Evolutionary conservation across 1,284 basidiomycete genomes (phyloP).

Genomic region (Irpex rosettiformis): DNA sequence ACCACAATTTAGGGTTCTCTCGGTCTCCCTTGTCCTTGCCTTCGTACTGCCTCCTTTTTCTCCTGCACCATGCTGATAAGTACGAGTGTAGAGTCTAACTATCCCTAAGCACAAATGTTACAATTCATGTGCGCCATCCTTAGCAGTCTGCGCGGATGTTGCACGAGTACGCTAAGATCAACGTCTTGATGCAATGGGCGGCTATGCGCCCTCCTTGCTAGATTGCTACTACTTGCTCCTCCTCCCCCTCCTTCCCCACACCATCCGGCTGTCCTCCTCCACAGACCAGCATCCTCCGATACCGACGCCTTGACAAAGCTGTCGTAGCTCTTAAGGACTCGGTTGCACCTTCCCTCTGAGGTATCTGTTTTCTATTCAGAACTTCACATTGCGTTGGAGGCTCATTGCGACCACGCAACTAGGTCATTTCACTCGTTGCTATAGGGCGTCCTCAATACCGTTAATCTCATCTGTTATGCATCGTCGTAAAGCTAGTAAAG

Average conservation of each 20-base stretch:
- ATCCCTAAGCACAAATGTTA: too few relatives aligned
- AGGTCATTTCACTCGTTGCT: background rate
- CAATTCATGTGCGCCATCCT: too few relatives aligned
- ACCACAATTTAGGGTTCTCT: background rate
- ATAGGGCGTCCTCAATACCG: background rate
- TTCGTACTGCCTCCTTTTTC: too few relatives aligned
- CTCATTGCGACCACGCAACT: background rate
- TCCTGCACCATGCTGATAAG: too few relatives aligned
- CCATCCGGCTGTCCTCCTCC: background rate
- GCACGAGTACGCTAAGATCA: background rate
- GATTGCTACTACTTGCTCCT: background rate
- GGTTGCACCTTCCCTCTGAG: background rate
- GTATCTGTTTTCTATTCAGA: background rate
- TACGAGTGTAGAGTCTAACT: too few relatives aligned
- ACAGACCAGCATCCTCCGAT: background rate
- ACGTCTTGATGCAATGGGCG: background rate
- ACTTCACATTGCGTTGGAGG: background rate
- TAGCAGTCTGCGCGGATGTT: background rate
- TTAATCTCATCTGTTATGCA: constrained; percentile 20
- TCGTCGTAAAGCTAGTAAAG: constrained; percentile 33
- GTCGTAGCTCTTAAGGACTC: background rate
- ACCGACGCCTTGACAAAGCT: background rate
- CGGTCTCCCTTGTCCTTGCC: background rate
- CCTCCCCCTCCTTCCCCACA: background rate
- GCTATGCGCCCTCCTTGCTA: background rate